phyloP scores from a whole-genome alignment of 2,329 filamentous ascomycete species.

The Aplosporella prunicola region DNA sequence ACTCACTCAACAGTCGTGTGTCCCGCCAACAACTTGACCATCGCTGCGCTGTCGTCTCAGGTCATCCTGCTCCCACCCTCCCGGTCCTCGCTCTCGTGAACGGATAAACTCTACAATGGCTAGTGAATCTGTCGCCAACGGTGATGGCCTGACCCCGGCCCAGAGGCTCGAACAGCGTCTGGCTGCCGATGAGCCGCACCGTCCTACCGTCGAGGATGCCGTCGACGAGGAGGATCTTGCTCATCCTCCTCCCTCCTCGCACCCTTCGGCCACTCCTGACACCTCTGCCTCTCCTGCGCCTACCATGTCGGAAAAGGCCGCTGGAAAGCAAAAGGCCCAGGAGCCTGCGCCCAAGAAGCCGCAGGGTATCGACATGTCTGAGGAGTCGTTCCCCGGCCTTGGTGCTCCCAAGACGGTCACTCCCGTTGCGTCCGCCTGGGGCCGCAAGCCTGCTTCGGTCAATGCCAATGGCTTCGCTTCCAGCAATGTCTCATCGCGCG shows the following conservation, averaged over 20 bases:
- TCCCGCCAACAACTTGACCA: conserved; percentile 24
- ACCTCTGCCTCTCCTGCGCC: conserved; percentile 17
- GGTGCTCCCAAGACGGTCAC: conserved; percentile 58
- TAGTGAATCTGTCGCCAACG: conserved; percentile 26
- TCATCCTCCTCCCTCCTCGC: conserved; percentile 44
- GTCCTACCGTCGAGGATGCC: conserved; percentile 69
- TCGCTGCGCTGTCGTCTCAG: conserved; percentile 40
- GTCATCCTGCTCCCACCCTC: conserved; percentile 40
- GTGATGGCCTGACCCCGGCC: conserved; percentile 31
- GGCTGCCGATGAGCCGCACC: conserved; percentile 40
- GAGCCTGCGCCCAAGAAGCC: conserved; percentile 32
- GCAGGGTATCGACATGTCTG: conserved; percentile 48
- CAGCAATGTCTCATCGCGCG: conserved; percentile 44
- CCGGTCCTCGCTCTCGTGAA: conserved; percentile 8
- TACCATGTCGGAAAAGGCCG: conserved; percentile 52
- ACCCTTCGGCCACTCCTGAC: conserved; percentile 21
- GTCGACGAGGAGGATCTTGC: conserved; percentile 67
- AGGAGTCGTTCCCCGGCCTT: conserved; percentile 89
- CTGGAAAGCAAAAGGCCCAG: conserved; percentile 58
- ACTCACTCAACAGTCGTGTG: conserved; percentile 20
- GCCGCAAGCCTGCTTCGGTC: conserved; percentile 50
- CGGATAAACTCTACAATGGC: conserved; percentile 20
- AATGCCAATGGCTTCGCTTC: conserved; percentile 41
- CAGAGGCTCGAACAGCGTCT: conserved; percentile 59
- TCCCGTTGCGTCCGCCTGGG: conserved; percentile 64